phyloP scores from a whole-genome alignment of 2,329 filamentous ascomycete species.

The Xylariaceae sp. region DNA sequence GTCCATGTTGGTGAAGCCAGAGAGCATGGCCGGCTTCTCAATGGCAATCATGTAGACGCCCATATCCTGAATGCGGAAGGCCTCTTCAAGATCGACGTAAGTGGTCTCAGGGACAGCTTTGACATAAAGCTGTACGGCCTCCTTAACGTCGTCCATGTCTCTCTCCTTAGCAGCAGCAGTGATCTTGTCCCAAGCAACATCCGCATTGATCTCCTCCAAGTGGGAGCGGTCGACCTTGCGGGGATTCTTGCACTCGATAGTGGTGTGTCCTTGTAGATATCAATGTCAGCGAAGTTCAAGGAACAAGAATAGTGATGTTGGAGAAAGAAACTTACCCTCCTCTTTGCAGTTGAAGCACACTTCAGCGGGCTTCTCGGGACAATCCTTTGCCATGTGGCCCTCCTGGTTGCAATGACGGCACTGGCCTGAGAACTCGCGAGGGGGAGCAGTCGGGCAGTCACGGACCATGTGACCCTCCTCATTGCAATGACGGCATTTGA shows the following conservation, averaged over 20 bases:
- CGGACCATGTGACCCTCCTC: conserved; percentile 45
- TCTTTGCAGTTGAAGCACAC: conserved; percentile 61
- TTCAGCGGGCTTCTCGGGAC: conserved; percentile 56
- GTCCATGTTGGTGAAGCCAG: conserved; percentile 68
- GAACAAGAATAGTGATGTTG: background rate
- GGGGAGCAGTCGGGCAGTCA: conserved; percentile 29
- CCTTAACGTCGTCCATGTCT: conserved; percentile 63
- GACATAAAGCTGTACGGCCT: conserved; percentile 57
- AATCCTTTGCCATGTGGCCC: conserved; percentile 60
- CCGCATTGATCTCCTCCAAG: conserved; percentile 47
- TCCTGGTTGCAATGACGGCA: conserved; percentile 50
- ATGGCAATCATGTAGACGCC: conserved; percentile 61
- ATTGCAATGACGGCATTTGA: conserved; percentile 46
- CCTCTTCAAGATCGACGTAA: conserved; percentile 59
- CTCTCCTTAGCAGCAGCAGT: conserved; percentile 48
- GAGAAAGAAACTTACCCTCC: conserved; percentile 45
- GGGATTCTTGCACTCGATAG: conserved; percentile 55
- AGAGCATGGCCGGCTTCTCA: conserved; percentile 52
- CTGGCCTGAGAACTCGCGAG: conserved; percentile 40
- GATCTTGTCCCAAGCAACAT: conserved; percentile 59
- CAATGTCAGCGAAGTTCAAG: conserved; percentile 1
- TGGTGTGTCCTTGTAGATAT: conserved; percentile 49
- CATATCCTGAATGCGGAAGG: conserved; percentile 54
- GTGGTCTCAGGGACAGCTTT: conserved; percentile 58
- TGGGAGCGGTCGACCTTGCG: conserved; percentile 56